Evolutionary conservation across 768 basidiomycete genomes (phyloP).

Genomic region (Tulasnella sp.): DNA sequence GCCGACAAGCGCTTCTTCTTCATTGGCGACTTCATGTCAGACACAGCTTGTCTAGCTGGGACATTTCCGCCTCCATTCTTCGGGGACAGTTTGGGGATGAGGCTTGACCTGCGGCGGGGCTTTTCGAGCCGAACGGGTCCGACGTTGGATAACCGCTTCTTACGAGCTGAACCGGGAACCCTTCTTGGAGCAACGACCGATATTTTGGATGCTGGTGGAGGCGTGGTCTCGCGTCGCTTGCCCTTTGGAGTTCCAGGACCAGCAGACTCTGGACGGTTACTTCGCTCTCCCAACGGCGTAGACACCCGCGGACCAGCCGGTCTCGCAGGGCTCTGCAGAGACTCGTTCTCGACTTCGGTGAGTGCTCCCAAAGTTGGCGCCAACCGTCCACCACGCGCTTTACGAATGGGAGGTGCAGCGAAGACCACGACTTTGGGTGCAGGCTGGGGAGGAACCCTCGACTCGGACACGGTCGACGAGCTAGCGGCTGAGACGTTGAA

Average conservation of each 20-base stretch:
- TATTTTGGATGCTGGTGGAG: slow-evolving; percentile 25
- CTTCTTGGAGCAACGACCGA: slow-evolving; percentile 39
- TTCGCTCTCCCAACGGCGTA: slow-evolving; percentile 52
- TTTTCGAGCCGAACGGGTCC: slow-evolving; percentile 69
- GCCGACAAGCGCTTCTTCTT: slow-evolving; percentile 5
- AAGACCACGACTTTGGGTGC: neutral
- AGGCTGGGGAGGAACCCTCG: neutral
- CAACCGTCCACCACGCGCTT: slow-evolving; percentile 48
- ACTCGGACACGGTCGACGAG: neutral
- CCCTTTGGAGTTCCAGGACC: slow-evolving; percentile 15
- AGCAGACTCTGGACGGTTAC: slow-evolving; percentile 21
- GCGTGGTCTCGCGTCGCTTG: slow-evolving; percentile 29
- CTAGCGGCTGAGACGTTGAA: slow-evolving; percentile 36
- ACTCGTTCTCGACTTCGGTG: slow-evolving; percentile 42
- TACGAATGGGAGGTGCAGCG: slow-evolving; percentile 22
- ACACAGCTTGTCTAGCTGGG: neutral
- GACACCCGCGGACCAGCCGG: slow-evolving; percentile 22
- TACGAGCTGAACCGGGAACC: slow-evolving; percentile 26
- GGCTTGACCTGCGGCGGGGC: slow-evolving; percentile 59
- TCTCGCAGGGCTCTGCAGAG: slow-evolving; percentile 16
- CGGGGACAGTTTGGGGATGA: slow-evolving; percentile 46
- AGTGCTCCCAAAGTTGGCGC: slow-evolving; percentile 48
- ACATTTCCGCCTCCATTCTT: neutral
- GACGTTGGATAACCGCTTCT: slow-evolving; percentile 56
- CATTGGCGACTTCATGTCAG: neutral